Percentiles rank a stretch among this genome's conserved stretches.
phyloP scores from a whole-genome alignment of 2,329 filamentous ascomycete genomes.

The Fusarium hostae region DNA sequence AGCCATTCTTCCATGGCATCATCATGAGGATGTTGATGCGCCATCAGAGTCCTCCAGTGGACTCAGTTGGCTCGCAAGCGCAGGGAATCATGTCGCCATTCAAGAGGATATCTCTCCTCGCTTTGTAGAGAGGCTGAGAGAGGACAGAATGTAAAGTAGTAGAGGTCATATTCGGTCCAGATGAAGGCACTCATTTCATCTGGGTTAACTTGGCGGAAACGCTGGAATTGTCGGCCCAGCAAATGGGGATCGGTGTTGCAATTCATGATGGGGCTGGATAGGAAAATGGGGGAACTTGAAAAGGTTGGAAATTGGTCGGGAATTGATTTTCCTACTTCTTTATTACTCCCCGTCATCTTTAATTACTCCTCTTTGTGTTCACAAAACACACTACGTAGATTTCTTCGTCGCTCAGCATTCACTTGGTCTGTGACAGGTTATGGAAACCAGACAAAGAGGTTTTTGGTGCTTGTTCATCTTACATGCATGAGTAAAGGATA shows the following conservation, averaged over 20 bases:
- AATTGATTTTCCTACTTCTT: background rate
- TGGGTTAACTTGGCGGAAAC: background rate
- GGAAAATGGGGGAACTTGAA: background rate
- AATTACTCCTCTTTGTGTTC: background rate
- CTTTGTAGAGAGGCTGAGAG: fast-evolving
- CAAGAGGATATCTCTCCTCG: background rate
- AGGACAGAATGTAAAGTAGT: background rate
- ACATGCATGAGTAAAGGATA: fast-evolving
- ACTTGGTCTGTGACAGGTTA: background rate
- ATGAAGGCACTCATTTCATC: fast-evolving
- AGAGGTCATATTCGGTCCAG: background rate
- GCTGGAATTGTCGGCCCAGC: background rate
- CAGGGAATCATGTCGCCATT: background rate
- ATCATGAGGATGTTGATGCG: background rate
- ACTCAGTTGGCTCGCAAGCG: background rate
- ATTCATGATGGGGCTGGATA: background rate
- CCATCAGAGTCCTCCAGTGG: background rate
- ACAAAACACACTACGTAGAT: background rate
- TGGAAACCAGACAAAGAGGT: fast-evolving
- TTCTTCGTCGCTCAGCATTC: background rate
- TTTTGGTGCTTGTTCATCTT: background rate
- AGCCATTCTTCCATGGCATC: background rate
- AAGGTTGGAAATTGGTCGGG: background rate
- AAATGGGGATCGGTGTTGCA: background rate
- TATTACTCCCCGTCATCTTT: fast-evolving